A percentile compares a stretch with the other conserved stretches of the same genome.
Conservation (phyloP, 768 basidiomycete species). For the Leccinum longicurvipes region DNA sequence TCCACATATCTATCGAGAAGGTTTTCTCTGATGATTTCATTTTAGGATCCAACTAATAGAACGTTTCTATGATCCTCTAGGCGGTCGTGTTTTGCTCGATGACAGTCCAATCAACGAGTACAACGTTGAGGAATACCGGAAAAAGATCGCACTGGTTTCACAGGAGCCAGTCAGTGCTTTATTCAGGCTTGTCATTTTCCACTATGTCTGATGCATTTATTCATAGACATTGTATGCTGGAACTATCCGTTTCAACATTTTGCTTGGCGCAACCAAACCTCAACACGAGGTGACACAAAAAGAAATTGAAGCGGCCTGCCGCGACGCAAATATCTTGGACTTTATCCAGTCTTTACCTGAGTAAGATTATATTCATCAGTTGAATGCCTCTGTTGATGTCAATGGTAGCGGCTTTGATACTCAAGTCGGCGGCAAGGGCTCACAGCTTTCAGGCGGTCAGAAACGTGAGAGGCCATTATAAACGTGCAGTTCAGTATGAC, state of each 20-base stretch:
- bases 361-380: constrained; percentile 38
- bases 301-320: constrained; percentile 82
- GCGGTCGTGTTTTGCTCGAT: constrained; percentile 71
- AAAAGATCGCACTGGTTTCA: constrained; percentile 85
- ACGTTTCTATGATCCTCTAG: constrained; percentile 84
- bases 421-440: constrained; percentile 86
- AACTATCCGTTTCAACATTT: constrained; percentile 85
- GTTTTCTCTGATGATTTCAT: background rate
- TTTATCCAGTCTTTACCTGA: constrained; percentile 86
- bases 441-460: constrained; percentile 86
- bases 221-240: constrained; percentile 77
- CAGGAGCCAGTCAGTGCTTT: constrained; percentile 60
- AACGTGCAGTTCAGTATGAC: background rate
- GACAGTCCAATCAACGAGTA: constrained; percentile 69
- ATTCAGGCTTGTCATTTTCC: constrained; percentile 10
- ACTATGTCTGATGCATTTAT: background rate
- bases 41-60: constrained; percentile 75
- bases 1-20: background rate
- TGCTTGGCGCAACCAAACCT: constrained; percentile 81
- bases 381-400: constrained; percentile 6
- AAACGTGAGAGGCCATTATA: constrained; percentile 52
- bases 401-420: constrained; percentile 80
- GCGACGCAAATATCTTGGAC: constrained; percentile 86
- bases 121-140: constrained; percentile 84
- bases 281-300: constrained; percentile 75